phyloP scores from a whole-genome alignment of 2,329 filamentous ascomycete genomes.

The Colletotrichum shisoi region DNA sequence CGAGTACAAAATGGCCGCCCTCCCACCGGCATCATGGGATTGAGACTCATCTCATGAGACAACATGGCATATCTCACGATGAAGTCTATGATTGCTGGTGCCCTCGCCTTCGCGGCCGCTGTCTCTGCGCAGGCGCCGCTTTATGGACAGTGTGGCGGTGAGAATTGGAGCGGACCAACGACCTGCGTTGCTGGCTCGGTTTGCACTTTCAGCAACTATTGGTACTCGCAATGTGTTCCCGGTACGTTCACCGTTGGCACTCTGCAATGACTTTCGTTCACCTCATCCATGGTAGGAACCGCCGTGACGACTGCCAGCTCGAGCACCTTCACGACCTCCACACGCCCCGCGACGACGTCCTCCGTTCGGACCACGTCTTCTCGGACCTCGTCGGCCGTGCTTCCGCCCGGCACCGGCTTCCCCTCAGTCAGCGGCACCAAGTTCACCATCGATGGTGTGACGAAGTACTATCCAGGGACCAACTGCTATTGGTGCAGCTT shows the following conservation, averaged over 20 bases:
- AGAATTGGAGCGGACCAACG: slow-evolving; percentile 52
- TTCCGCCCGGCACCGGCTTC: slow-evolving; percentile 41
- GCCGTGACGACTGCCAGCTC: slow-evolving; percentile 35
- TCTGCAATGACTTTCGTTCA: not conserved
- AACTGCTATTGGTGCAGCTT: slow-evolving; percentile 67
- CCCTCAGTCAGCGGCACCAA: slow-evolving; percentile 44
- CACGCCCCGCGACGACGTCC: slow-evolving; percentile 27
- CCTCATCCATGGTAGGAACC: not conserved
- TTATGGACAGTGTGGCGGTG: slow-evolving; percentile 55
- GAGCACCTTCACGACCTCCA: slow-evolving; percentile 35
- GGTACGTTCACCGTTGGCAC: slow-evolving; percentile 39
- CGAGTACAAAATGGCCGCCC: slow-evolving; percentile 19
- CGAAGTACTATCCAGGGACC: slow-evolving; percentile 61
- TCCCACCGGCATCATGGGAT: slow-evolving; percentile 12
- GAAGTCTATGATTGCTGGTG: slow-evolving; percentile 31
- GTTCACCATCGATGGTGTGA: slow-evolving; percentile 56
- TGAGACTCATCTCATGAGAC: not conserved
- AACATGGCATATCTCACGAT: slow-evolving; percentile 17
- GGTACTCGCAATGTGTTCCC: slow-evolving; percentile 51
- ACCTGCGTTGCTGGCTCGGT: slow-evolving; percentile 53
- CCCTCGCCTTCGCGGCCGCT: slow-evolving; percentile 31
- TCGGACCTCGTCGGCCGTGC: slow-evolving; percentile 24
- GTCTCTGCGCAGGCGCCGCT: slow-evolving; percentile 40
- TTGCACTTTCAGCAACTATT: slow-evolving; percentile 50
- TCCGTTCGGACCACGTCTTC: slow-evolving; percentile 34